Base-by-base conservation (phyloP, 1,139 yeast genomes). In the Candida glucosophila region DNA sequence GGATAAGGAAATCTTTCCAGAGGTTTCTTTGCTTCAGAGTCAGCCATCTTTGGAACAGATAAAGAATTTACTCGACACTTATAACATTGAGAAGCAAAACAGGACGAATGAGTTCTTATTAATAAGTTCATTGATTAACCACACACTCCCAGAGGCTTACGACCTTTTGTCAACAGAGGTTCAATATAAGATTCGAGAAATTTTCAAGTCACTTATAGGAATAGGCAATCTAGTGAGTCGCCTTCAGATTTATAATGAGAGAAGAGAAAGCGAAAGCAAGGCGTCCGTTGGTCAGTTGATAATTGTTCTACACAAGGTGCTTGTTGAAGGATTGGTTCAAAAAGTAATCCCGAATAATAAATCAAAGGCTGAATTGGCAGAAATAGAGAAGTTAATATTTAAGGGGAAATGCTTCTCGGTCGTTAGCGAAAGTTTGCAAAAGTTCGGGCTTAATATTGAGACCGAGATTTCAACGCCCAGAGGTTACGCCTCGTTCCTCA, bases 321-420 rank as follows among this genome's bases (percentile, higher is more conserved):
- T 22, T 15, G 12, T 5, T 6, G 7, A 9, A 9, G 36, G 37
- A 3, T 33, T 58, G 15, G 33, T 49, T 5, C 4, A 19, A 4
- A 29, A 24, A 3, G 28, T 56, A 20, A 25, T 43, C 14, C 9
- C 12, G 6, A 13, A 12, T 4, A 12, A 31, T 13, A 15, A 15
- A 6, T 28, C 26, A 2, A 29, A 29, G 4, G 13, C 43, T 5
- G 51, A 52, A 23, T 23, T 37, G 5, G 52, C 45, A 26, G 69
- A 62, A 29, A 34, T 60, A 8, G 65, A 61, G 27, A 58, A 55
- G 29, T 36, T 62, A 6, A 11, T 64, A 5, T 62, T 55, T 35
- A 56, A 47, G 27, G 69, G 70, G 0, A 46, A 40, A 25, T 29
- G 41, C 4, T 52, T 49, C 24, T 29, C 57, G 1, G 27, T 45